Percentiles rank a stretch among this genome's conserved stretches.
These are phyloP conservation scores for Solanum sitiens DNA, from an alignment of 257 asterid species.

Conservation along the genomic window DNA sequence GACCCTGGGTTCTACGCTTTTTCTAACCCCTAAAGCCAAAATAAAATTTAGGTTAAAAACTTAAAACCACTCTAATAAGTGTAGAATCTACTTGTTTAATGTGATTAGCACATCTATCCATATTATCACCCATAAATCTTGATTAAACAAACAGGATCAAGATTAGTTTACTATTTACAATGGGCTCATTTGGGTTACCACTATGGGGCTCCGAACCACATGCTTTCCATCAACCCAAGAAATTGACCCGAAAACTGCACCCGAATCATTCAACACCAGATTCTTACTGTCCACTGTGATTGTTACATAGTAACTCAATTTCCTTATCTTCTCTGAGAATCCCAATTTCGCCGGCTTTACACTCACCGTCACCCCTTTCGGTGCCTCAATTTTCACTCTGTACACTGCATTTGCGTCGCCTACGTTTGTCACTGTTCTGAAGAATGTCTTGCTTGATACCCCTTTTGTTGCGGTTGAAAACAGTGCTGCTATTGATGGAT, in stretches of 20 bases:
- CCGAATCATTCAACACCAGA: slow-evolving; percentile 58
- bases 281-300: slow-evolving; percentile 41
- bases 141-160: background rate
- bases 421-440: slow-evolving; percentile 73
- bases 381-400: slow-evolving; percentile 41
- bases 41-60: background rate
- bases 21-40: background rate
- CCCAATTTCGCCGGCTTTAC: slow-evolving; percentile 65
- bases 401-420: slow-evolving; percentile 54
- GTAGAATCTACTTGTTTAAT: background rate
- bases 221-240: slow-evolving; percentile 87
- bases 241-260: slow-evolving; percentile 78
- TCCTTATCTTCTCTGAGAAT: slow-evolving; percentile 48
- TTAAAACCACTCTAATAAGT: background rate
- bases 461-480: slow-evolving; percentile 43
- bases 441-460: slow-evolving; percentile 51
- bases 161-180: slow-evolving; percentile 29
- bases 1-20: background rate
- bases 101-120: background rate
- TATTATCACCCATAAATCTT: background rate
- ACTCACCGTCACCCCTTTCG: slow-evolving; percentile 65
- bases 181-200: slow-evolving; percentile 68
- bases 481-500: slow-evolving; percentile 77
- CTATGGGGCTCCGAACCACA: slow-evolving; percentile 80
- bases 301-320: slow-evolving; percentile 58